phyloP scores from a whole-genome alignment of 805 yeast genomes.

The Myxozyma geophila region DNA sequence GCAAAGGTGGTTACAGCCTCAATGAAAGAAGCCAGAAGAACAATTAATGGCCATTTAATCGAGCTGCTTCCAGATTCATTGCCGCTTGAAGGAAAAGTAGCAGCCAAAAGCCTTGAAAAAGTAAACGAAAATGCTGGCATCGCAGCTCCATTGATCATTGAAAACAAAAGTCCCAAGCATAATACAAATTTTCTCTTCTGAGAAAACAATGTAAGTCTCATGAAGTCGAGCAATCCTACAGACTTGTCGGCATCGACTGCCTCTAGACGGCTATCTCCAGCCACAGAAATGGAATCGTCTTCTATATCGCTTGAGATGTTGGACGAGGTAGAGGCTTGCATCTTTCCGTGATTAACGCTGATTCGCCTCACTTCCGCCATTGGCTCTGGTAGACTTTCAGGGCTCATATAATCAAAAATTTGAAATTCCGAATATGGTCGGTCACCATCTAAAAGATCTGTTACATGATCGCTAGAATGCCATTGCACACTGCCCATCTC shows the following conservation, averaged over 20 bases:
- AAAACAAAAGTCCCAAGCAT: conserved; percentile 56
- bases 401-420: conserved; percentile 4
- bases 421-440: conserved; percentile 10
- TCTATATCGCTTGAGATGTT: neutral
- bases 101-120: conserved; percentile 69
- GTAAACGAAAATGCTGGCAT: conserved; percentile 81
- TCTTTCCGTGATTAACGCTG: neutral
- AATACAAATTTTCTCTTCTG: conserved; percentile 37
- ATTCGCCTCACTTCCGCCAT: neutral
- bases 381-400: neutral
- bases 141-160: conserved; percentile 63
- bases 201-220: conserved; percentile 5
- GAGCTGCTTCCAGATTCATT: conserved; percentile 10
- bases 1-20: conserved; percentile 65
- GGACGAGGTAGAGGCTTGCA: neutral
- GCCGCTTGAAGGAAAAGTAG: conserved; percentile 57
- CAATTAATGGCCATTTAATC: conserved; percentile 69
- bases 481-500: neutral
- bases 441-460: neutral
- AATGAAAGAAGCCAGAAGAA: conserved; percentile 62
- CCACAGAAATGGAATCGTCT: neutral
- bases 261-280: neutral
- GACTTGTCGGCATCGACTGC: neutral
- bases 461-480: neutral
- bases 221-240: neutral